Base-by-base conservation (phyloP, 208 protist genomes). In the Acanthamoeba lenticulata region DNA sequence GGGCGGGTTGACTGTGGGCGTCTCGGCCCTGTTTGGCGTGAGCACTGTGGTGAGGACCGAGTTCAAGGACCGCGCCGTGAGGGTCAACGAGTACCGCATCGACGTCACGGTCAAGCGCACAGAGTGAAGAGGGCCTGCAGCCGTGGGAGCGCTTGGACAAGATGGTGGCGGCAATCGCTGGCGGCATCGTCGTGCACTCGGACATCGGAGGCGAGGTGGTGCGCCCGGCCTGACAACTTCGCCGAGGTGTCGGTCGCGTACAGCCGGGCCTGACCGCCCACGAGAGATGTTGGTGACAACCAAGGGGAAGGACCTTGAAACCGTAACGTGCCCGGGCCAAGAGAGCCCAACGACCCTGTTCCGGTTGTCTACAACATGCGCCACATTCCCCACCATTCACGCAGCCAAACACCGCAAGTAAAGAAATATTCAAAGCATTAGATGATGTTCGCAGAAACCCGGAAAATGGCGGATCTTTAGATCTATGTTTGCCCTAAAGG, bases 51-150 rank as follows among this genome's bases (percentile, higher is more conserved):
- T 67, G 42, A 1, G 52, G 1, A n/a, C 9, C 1, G 81, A 89
- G 47, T 89, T 65, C 81, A 60, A 65, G 2, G 81, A 89, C 1
- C 47, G 81, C 36, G 3, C 13, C 2, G 45, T 44, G 21, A 11
- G 52, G 9, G n/a, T 89, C 45, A 89, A 67, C 15, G 81, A 89
- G 44, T 67, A 62, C 13, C 72, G 72, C 38, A 81, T 81, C 32
- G 72, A 38, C 24, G 7, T 47, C 36, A 81, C 47, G 72, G 36
- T 81, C 38, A 81, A 47, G 72, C 2, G 15, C 15, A 1, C 36
- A 47, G 0, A 49, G 11, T 32, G 72, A 81, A 4, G 36, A 79
- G 32, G 67, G 67, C 67, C 67, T 79, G 38, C 11, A 79, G 72
- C 38, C 72, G 32, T 44, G 36, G 72, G 72, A 81, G n/a, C 36